phyloP scores from a whole-genome alignment of 2,329 filamentous ascomycete genomes.

The Sclerotinia borealis region DNA sequence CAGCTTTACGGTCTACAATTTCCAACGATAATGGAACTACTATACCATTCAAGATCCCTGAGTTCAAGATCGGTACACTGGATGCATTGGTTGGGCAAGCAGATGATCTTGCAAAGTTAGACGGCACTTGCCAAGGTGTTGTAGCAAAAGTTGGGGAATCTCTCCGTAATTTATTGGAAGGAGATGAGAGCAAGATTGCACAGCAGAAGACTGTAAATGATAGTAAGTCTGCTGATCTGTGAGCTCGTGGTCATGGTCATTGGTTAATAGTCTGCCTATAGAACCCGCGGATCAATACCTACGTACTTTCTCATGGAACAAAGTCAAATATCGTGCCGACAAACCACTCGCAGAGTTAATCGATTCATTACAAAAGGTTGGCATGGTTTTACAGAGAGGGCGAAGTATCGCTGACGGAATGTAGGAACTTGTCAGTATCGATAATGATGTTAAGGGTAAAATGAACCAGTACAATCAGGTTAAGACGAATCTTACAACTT shows the following conservation, averaged over 20 bases:
- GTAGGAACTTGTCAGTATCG: constrained; percentile 82
- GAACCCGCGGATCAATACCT: constrained; percentile 96
- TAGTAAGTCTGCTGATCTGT: constrained; percentile 49
- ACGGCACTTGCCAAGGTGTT: constrained; percentile 70
- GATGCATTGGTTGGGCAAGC: constrained; percentile 94
- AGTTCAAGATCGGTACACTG: constrained; percentile 96
- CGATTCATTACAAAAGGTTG: constrained; percentile 79
- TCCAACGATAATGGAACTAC: constrained; percentile 69
- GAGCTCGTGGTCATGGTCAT: background rate
- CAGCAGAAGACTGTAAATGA: constrained; percentile 78
- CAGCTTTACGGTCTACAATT: constrained; percentile 66
- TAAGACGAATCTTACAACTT: constrained; percentile 73
- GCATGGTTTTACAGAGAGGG: background rate
- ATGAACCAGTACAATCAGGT: constrained; percentile 90
- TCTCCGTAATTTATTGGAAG: constrained; percentile 30
- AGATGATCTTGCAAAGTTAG: constrained; percentile 88
- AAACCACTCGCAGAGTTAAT: constrained; percentile 84
- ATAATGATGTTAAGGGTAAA: constrained; percentile 93
- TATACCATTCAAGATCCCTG: constrained; percentile 73
- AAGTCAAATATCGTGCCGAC: constrained; percentile 92
- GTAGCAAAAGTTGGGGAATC: constrained; percentile 66
- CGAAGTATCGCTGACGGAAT: background rate
- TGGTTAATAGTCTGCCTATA: constrained; percentile 35
- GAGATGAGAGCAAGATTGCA: constrained; percentile 49
- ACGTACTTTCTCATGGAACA: constrained; percentile 89